Base-by-base conservation (phyloP, 2,329 filamentous ascomycete species). In the Talaromyces atroroseus region DNA sequence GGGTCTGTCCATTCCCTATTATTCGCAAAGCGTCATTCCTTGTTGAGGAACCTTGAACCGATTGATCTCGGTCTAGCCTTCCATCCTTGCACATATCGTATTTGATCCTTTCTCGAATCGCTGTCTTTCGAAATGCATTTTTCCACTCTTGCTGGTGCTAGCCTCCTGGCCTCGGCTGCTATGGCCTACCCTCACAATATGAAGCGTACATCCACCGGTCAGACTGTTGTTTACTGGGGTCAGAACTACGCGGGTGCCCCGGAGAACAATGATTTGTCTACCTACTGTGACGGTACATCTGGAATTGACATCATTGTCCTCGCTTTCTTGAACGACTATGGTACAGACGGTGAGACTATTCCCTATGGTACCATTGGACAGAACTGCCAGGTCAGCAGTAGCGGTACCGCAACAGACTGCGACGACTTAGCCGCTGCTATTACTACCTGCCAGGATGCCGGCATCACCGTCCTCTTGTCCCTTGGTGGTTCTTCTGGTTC, bases 381-480 rank as follows among this genome's bases (percentile, higher is more conserved):
- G 58, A 69, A 68, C 14, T 75, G 74, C 63, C 67, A 59, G 56
- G 73, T 75, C 56, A 32, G 32, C 49, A 49, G 29, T 18, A 26
- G 32, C 29, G 56, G 56, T 34, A 34, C 45, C 7, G 50, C 50
- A 20, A 38, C 24, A 11, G 47, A 70, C 54, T 78, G 76, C 52
- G 73, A 74, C 11, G 62, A 63, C 42, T 66, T 79, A 10, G 65
- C 70, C 2, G 55, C 68, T 4, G 70, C 74, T 14, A 78, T 80
- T 56, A 65, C 66, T 3, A 72, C 66, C 8, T 80, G 78, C 65
- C 74, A 77, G 62, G 58, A 58, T 2, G 64, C 65, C 32, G 74
- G 77, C 32, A 69, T 77, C 58, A 78, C 76, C 62, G 66, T 80
- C 23, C 71, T 79, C 56, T 60, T 79, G 6, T 74, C 76, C 7